Conservation (phyloP, 805 yeast genomes). For the Hanseniaspora guilliermondii region DNA sequence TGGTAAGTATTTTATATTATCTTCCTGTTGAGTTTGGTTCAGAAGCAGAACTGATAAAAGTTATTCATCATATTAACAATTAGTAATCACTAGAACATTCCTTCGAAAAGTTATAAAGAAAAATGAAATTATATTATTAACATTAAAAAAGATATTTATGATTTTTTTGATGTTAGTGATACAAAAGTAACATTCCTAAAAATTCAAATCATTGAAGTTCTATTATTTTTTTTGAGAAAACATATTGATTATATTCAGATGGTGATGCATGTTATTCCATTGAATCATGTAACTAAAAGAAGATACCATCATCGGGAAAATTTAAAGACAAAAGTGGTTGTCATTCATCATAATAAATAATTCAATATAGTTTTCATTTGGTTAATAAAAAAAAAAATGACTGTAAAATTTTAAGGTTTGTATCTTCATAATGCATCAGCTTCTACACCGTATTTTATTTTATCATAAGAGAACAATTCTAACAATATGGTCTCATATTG, state of each 20-base stretch:
- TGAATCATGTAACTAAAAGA: constrained; percentile 46
- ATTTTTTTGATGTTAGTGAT: too few species aligned
- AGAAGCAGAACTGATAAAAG: constrained; percentile 89
- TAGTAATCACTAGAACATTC: neutral
- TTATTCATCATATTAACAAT: constrained; percentile 47
- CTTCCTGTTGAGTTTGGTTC: constrained; percentile 59
- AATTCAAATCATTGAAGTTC: too few species aligned
- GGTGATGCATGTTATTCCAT: constrained; percentile 94
- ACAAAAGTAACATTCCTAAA: too few species aligned
- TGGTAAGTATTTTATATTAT: constrained; percentile 34
- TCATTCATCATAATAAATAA: constrained; percentile 28
- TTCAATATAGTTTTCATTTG: constrained; percentile 16
- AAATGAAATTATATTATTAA: constrained; percentile 3
- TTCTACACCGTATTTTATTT: too few species aligned
- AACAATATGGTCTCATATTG: constrained; percentile 8
- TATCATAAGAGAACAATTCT: neutral
- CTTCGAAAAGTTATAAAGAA: neutral
- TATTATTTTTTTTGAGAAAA: neutral
- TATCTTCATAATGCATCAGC: too few species aligned
- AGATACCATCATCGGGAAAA: constrained; percentile 31
- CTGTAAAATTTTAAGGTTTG: neutral
- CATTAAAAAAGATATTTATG: neutral
- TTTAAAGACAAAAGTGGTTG: constrained; percentile 27
- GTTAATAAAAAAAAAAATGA: neutral
- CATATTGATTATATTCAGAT: constrained; percentile 50